Percentiles rank a stretch among this genome's conserved stretches.
phyloP scores from a whole-genome alignment of 2,329 filamentous ascomycete genomes.

The Monascus ruber region DNA sequence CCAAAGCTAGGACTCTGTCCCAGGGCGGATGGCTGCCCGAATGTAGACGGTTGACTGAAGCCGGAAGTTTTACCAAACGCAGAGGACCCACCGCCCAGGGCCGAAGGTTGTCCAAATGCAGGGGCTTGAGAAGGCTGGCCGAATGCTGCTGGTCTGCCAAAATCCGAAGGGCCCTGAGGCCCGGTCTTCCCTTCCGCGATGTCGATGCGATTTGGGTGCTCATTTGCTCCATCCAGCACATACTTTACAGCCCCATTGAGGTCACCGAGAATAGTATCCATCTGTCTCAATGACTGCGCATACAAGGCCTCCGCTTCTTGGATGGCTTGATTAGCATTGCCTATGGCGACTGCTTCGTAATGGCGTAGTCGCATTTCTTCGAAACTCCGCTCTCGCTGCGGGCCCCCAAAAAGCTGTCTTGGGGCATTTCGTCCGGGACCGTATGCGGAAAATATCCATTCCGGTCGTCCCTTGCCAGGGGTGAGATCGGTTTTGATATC shows the following conservation, averaged over 20 bases:
- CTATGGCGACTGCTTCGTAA: conserved; percentile 52
- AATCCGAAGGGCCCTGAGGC: conserved; percentile 3
- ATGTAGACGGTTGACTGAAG: conserved; percentile 9
- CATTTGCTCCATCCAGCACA: conserved; percentile 52
- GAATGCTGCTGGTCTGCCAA: conserved; percentile 21
- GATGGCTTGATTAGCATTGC: conserved; percentile 46
- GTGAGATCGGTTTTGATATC: conserved; percentile 56
- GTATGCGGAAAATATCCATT: conserved; percentile 82
- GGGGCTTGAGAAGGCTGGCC: conserved; percentile 20
- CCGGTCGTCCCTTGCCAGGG: conserved; percentile 51
- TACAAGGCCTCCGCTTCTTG: conserved; percentile 46
- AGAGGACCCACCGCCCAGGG: conserved; percentile 6
- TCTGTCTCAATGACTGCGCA: conserved; percentile 56
- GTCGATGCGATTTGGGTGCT: conserved; percentile 65
- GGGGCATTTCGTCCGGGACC: conserved; percentile 67
- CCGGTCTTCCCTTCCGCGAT: conserved; percentile 23
- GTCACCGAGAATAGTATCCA: conserved; percentile 58
- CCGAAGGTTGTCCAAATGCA: conserved; percentile 18
- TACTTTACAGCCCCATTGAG: conserved; percentile 62
- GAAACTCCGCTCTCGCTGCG: conserved; percentile 68
- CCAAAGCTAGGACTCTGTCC: conserved; percentile 13
- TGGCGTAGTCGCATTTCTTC: conserved; percentile 72
- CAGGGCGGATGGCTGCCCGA: conserved; percentile 11
- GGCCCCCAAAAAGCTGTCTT: conserved; percentile 71
- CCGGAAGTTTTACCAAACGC: conserved; percentile 14